Percentiles rank a stretch among this genome's conserved stretches.
Evolutionary conservation across 352 stramenopile genomes (phyloP).

Genomic region (Phytopythium sindhum): DNA sequence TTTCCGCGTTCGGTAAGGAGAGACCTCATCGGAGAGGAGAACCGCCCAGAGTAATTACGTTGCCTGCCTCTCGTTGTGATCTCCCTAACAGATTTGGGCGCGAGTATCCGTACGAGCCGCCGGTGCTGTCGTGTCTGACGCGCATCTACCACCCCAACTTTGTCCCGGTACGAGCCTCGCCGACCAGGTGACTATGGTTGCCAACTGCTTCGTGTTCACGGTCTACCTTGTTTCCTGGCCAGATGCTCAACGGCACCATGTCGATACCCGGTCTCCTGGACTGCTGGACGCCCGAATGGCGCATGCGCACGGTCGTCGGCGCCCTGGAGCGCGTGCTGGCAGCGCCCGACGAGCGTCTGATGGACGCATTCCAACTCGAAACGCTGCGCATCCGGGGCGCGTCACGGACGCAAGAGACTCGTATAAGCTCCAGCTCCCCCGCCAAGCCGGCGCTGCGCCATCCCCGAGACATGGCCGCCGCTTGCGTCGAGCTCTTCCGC

Average conservation of each 20-base stretch:
- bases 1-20: constrained; percentile 34
- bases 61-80: neutral
- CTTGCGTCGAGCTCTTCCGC: constrained; percentile 48
- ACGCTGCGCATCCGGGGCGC: constrained; percentile 19
- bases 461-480: constrained; percentile 45
- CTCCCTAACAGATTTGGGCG: constrained; percentile 28
- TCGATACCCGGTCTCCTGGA: constrained; percentile 36
- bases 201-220: neutral
- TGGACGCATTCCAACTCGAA: constrained; percentile 42
- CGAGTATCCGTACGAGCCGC: constrained; percentile 61
- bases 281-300: constrained; percentile 51
- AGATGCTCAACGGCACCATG: constrained; percentile 60
- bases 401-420: neutral
- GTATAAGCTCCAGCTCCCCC: neutral
- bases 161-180: constrained; percentile 31
- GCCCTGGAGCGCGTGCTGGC: constrained; percentile 34
- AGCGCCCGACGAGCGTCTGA: constrained; percentile 37
- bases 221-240: neutral
- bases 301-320: constrained; percentile 47
- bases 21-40: neutral
- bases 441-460: constrained; percentile 30
- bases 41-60: neutral
- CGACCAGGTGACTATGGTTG: neutral
- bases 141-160: constrained; percentile 78
- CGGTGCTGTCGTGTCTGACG: constrained; percentile 36